Evolutionary conservation across 2,329 filamentous ascomycete species (phyloP).

Genomic region (Cytospora chrysosperma): DNA sequence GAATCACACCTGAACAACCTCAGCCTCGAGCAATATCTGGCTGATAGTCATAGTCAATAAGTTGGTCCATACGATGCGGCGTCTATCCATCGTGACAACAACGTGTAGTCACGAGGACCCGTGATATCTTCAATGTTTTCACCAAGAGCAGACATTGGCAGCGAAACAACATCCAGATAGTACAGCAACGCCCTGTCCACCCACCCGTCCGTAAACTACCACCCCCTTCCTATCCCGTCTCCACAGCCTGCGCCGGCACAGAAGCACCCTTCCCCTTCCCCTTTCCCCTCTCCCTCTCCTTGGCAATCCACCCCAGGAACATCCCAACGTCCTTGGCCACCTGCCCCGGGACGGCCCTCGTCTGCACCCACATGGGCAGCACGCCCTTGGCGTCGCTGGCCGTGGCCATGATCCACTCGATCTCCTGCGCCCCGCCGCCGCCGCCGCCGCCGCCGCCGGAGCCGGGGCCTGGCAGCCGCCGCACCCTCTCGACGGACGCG

Average conservation of each 20-base stretch:
- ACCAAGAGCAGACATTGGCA: too few relatives aligned
- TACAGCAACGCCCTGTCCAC: too few relatives aligned
- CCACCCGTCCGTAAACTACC: not conserved
- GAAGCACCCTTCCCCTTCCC: not conserved
- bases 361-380: constrained; percentile 66
- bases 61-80: too few relatives aligned
- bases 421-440: constrained; percentile 34
- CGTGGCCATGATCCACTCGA: constrained; percentile 79
- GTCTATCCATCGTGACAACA: not conserved
- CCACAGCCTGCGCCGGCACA: not conserved
- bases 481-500: constrained; percentile 62
- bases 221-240: not conserved
- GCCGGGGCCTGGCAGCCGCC: constrained; percentile 38
- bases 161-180: not conserved
- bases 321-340: constrained; percentile 71
- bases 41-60: too few relatives aligned
- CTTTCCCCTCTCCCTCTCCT: constrained; percentile 38
- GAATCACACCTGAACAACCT: too few relatives aligned
- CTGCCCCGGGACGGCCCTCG: constrained; percentile 58
- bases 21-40: too few relatives aligned
- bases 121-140: not conserved
- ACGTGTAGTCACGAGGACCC: too few relatives aligned
- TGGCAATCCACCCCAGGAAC: constrained; percentile 62
- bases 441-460: constrained; percentile 26
- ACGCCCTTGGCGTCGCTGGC: constrained; percentile 67